phyloP scores from a whole-genome alignment of 202 grass and related monocot species.

The Digitaria exilis region DNA sequence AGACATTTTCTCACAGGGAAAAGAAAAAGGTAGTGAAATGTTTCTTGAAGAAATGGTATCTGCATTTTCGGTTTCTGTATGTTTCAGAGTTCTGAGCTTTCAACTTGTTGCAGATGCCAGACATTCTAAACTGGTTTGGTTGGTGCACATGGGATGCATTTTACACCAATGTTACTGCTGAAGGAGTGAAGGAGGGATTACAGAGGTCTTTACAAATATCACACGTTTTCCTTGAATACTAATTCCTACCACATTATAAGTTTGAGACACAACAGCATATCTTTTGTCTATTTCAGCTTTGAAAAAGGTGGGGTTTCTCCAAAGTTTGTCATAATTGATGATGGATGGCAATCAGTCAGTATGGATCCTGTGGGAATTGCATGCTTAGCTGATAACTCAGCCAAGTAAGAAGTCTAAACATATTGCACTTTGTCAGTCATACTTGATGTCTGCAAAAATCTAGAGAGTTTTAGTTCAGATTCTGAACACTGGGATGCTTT shows the following conservation, averaged over 20 bases:
- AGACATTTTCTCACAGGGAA: conserved; percentile 76
- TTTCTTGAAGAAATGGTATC: conserved; percentile 24
- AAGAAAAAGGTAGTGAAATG: conserved; percentile 64
- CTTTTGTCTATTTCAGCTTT: conserved; percentile 45
- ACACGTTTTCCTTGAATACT: background rate
- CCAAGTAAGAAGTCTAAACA: conserved; percentile 55
- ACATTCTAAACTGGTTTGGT: conserved; percentile 89
- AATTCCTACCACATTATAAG: background rate
- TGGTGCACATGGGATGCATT: conserved; percentile 99
- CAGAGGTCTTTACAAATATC: conserved; percentile 50
- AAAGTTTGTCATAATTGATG: conserved; percentile 83
- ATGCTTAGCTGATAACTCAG: conserved; percentile 58
- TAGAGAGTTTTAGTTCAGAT: background rate
- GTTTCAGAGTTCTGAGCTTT: conserved; percentile 17
- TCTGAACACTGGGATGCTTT: conserved; percentile 20
- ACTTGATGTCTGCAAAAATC: background rate
- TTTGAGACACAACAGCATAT: background rate
- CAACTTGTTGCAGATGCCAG: conserved; percentile 60
- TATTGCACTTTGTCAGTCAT: background rate
- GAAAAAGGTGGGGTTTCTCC: conserved; percentile 59
- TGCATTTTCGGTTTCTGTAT: conserved; percentile 27
- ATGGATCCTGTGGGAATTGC: conserved; percentile 69
- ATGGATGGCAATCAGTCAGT: conserved; percentile 77
- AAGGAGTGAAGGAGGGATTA: conserved; percentile 71
- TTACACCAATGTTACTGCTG: conserved; percentile 68